These are phyloP conservation scores for Acanthamoeba lenticulata DNA, from an alignment of 208 protist genomes.

Conservation along the genomic window DNA sequence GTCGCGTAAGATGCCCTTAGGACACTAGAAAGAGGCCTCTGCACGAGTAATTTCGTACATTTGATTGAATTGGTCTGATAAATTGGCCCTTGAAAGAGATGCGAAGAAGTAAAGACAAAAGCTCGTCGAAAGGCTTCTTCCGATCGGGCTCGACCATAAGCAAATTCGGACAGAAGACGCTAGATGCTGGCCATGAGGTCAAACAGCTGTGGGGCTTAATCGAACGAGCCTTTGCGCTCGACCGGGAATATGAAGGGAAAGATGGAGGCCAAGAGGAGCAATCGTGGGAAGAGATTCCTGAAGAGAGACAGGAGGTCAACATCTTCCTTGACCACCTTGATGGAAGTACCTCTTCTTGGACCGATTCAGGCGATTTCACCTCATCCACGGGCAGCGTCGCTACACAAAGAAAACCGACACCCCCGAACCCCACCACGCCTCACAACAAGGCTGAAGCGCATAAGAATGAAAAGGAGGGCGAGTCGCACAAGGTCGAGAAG, in stretches of 20 bases:
- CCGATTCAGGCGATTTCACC: neutral
- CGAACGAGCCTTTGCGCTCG: neutral
- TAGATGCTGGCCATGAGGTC: conserved; percentile 11
- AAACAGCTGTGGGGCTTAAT: conserved; percentile 14
- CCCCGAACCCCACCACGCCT: neutral
- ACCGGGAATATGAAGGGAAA: neutral
- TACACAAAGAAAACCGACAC: too few species aligned
- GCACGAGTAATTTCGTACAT: too few species aligned
- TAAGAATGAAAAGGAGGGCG: too few species aligned
- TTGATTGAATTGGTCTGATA: too few species aligned
- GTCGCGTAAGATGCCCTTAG: too few species aligned
- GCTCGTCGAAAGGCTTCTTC: neutral
- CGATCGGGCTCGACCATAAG: neutral
- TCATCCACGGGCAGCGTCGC: neutral
- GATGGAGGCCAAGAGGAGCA: neutral
- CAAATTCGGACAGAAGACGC: conserved; percentile 4
- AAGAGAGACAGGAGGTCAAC: neutral
- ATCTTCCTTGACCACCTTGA: conserved; percentile 6
- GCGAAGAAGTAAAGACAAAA: neutral
- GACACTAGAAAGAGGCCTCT: too few species aligned
- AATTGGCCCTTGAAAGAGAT: too few species aligned
- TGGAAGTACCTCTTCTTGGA: neutral
- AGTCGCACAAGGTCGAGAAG: neutral
- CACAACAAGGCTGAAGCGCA: neutral
- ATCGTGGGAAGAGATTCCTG: neutral